These are phyloP conservation scores for Coemansia sp. DNA, from an alignment of 192 early-diverging fungal species.

Conservation along the genomic window DNA sequence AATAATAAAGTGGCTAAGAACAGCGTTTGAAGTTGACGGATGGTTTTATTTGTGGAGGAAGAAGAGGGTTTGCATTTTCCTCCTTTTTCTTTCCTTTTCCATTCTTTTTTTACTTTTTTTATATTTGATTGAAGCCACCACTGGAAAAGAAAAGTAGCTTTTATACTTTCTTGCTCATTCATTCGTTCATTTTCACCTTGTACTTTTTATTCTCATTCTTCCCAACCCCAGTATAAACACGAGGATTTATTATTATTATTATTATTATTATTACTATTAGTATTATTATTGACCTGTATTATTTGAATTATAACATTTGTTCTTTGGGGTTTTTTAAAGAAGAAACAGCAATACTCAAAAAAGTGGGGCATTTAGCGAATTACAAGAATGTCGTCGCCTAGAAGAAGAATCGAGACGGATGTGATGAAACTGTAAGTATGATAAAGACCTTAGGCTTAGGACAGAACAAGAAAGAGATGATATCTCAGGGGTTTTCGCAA, in stretches of 20 bases:
- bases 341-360: not conserved
- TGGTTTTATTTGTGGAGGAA: not conserved
- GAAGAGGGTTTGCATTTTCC: not conserved
- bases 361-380: constrained; percentile 5
- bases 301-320: not conserved
- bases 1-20: no score
- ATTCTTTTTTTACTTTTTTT: not conserved
- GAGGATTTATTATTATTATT: no score
- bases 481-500: no score
- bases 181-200: no score
- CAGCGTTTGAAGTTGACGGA: not conserved
- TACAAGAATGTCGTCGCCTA: constrained; percentile 76
- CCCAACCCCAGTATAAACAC: no score
- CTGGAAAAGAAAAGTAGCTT: no score
- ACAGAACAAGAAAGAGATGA: no score
- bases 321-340: not conserved
- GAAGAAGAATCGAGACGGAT: constrained; percentile 96
- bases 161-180: no score
- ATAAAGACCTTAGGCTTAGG: not conserved
- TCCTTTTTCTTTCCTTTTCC: not conserved
- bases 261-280: not conserved
- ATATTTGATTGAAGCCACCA: no score
- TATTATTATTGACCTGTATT: constrained; percentile 2
- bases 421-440: constrained; percentile 94
- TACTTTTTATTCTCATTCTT: no score